Evolutionary conservation across 495 filamentous ascomycete species (phyloP).

Genomic region (Aspergillus ellipticus): DNA sequence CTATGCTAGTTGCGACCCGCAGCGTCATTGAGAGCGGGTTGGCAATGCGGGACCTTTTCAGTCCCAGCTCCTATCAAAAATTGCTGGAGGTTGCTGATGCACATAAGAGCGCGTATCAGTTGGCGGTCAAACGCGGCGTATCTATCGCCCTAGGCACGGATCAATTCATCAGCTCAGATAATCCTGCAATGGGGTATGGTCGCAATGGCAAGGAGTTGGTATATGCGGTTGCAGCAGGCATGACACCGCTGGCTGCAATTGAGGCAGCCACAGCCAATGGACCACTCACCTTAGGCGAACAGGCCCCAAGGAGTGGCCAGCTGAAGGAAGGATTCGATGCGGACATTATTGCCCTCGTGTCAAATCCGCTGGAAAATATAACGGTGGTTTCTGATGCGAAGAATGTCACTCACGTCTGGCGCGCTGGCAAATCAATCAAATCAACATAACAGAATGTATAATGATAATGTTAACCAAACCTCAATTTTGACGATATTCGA

Average conservation of each 20-base stretch:
- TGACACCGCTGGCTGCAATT: slow-evolving; percentile 50
- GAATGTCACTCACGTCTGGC: slow-evolving; percentile 47
- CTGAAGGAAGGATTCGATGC: slow-evolving; percentile 46
- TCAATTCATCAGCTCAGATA: slow-evolving; percentile 14
- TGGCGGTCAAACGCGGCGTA: slow-evolving; percentile 25
- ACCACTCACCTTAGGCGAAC: slow-evolving; percentile 37
- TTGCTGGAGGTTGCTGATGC: slow-evolving; percentile 29
- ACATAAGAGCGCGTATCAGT: slow-evolving; percentile 30
- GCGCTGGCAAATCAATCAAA: slow-evolving; percentile 41
- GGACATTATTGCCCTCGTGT: slow-evolving; percentile 42
- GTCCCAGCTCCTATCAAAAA: slow-evolving; percentile 24
- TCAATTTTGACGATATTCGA: background rate
- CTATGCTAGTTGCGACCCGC: slow-evolving; percentile 40
- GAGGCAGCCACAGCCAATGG: slow-evolving; percentile 51
- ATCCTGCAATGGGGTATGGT: slow-evolving; percentile 27
- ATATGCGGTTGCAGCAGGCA: slow-evolving; percentile 46
- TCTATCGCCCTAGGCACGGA: slow-evolving; percentile 46
- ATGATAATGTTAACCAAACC: background rate
- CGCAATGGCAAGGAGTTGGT: slow-evolving; percentile 46
- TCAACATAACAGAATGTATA: background rate
- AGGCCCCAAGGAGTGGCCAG: slow-evolving; percentile 47
- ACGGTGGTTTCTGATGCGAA: slow-evolving; percentile 35
- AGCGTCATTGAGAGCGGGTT: slow-evolving; percentile 9
- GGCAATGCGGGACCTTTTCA: slow-evolving; percentile 11
- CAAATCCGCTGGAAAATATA: slow-evolving; percentile 45